Conservation (phyloP, 176 grass and related monocot species). For the Oryza nivara region DNA sequence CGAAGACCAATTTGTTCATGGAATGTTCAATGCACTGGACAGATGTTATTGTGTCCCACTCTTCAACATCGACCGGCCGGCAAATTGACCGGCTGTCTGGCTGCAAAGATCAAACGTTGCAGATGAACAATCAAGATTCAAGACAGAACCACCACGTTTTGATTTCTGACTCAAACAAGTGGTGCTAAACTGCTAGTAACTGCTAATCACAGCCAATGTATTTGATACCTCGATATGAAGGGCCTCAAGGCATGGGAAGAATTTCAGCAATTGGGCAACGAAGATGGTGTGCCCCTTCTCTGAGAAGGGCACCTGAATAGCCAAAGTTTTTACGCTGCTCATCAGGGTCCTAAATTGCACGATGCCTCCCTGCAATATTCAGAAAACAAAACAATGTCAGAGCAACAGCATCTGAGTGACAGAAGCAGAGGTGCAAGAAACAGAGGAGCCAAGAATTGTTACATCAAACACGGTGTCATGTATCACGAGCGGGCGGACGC, state of each 20-base stretch:
- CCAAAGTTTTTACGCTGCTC: constrained; percentile 48
- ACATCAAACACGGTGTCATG: constrained; percentile 41
- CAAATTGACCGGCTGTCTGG: constrained; percentile 28
- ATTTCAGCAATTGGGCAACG: constrained; percentile 46
- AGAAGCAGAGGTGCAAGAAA: not conserved
- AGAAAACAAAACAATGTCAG: not conserved
- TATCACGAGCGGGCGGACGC: constrained; percentile 41
- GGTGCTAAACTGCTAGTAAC: not conserved
- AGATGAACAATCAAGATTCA: not conserved
- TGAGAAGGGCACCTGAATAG: constrained; percentile 46
- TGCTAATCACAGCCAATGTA: not conserved
- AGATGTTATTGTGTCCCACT: constrained; percentile 39
- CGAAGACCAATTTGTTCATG: constrained; percentile 44
- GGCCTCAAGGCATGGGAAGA: constrained; percentile 50
- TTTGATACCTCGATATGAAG: constrained; percentile 43
- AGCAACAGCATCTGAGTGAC: not conserved
- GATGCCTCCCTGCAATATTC: constrained; percentile 46
- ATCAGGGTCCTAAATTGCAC: constrained; percentile 32
- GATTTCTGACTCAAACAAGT: not conserved
- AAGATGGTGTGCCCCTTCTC: constrained; percentile 33
- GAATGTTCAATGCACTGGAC: constrained; percentile 42
- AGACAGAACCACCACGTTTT: not conserved
- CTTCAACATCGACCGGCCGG: not conserved
- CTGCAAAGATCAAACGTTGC: constrained; percentile 25
- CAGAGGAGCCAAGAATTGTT: constrained; percentile 29